Percentiles rank a stretch among this genome's conserved stretches.
phyloP scores from a whole-genome alignment of 176 grass and related monocot genomes.

The Cymbopogon citratus region DNA sequence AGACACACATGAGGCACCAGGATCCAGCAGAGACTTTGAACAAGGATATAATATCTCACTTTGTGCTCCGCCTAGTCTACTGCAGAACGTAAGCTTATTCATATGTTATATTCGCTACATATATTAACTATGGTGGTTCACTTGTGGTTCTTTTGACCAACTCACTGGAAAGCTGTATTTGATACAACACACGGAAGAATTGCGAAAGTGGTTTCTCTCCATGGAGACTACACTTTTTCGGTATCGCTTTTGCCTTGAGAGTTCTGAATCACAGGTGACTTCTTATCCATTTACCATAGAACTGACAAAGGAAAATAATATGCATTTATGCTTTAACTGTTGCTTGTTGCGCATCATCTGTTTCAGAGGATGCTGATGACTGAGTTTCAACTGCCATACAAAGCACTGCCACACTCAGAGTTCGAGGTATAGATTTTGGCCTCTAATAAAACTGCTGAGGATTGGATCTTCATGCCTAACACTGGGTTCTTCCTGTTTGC shows the following conservation, averaged over 20 bases:
- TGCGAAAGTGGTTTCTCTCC: constrained; percentile 97
- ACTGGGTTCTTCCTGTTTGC: not conserved
- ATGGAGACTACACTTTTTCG: constrained; percentile 84
- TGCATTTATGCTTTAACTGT: constrained; percentile 19
- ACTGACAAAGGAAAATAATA: not conserved
- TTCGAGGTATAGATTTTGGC: constrained; percentile 63
- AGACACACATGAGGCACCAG: constrained; percentile 75
- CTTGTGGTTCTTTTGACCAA: constrained; percentile 12
- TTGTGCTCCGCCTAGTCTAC: constrained; percentile 91
- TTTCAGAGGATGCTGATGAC: constrained; percentile 76
- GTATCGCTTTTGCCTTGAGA: constrained; percentile 78
- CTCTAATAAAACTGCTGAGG: constrained; percentile 4
- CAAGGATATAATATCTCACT: constrained; percentile 97
- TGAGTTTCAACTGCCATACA: constrained; percentile 87
- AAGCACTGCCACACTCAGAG: constrained; percentile 69
- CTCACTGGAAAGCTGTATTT: not conserved
- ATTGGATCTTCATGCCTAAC: constrained; percentile 10
- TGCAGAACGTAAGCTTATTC: constrained; percentile 81
- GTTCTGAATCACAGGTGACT: constrained; percentile 69
- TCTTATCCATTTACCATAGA: constrained; percentile 11
- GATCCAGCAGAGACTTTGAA: constrained; percentile 74
- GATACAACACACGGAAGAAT: constrained; percentile 44
- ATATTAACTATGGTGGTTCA: not conserved
- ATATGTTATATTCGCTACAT: not conserved
- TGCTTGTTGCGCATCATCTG: constrained; percentile 6